A percentile compares a stretch with the other conserved stretches of the same genome.
phyloP scores from a whole-genome alignment of 805 yeast species.

The Lipomyces starkeyi region DNA sequence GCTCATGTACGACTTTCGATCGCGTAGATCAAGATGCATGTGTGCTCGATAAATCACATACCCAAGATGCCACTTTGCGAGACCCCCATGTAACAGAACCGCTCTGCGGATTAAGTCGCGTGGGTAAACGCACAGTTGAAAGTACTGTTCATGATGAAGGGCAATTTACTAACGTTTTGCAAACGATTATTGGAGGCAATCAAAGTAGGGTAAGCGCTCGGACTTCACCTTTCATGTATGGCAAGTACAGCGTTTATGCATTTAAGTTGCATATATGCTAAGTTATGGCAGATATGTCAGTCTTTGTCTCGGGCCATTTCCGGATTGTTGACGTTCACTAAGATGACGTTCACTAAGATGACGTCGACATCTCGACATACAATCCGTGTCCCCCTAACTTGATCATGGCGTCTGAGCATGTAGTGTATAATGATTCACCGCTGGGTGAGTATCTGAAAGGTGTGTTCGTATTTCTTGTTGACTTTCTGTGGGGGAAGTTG shows the following conservation, averaged over 20 bases:
- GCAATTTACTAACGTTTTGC: no score
- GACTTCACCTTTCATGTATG: no score
- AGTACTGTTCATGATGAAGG: no score
- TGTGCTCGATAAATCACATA: no score
- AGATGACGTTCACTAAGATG: not conserved
- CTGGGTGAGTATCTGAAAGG: constrained; percentile 32
- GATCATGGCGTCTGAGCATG: constrained; percentile 29
- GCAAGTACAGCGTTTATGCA: no score
- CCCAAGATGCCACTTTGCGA: not conserved
- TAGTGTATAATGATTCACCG: constrained; percentile 31
- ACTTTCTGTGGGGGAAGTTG: not conserved
- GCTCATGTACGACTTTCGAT: no score
- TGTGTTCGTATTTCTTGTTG: not conserved
- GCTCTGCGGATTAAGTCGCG: not conserved
- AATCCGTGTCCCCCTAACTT: not conserved
- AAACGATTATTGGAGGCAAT: no score
- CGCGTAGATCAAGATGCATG: no score
- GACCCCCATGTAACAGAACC: not conserved
- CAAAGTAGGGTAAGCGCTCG: no score
- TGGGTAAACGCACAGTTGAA: not conserved
- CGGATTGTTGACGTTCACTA: not conserved
- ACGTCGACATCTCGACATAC: not conserved
- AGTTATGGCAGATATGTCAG: not conserved
- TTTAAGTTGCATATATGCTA: not conserved
- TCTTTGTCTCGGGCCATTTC: not conserved